Evolutionary conservation across 2,329 filamentous ascomycete genomes (phyloP), one percentile per base, ranked within the genome.

Genomic region (Monilinia aucupariae): DNA sequence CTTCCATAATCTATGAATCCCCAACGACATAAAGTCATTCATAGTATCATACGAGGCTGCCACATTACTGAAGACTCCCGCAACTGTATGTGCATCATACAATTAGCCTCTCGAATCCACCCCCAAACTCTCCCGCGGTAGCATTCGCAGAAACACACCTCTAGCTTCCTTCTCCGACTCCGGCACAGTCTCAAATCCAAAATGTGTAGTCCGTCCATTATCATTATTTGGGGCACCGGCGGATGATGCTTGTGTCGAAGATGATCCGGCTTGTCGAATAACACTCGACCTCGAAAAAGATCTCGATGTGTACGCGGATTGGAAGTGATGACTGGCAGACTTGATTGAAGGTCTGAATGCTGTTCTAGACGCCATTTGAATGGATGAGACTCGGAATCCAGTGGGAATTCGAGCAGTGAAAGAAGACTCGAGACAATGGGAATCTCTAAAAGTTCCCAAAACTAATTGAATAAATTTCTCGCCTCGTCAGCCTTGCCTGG

Each of bases 11-110:
- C 94, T 89, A 76, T 99, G 94, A 78, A 96, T 92, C 62, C 94
- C 94, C 54, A 99, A 85, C 9, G 94, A 97, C 94, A 99, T 99
- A 69, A 97, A 83, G 76, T 99, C 94, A 79, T 99, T 99, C 94
- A 99, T 99, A 66, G 88, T 89, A 77, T 99, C 94, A 78, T 99
- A 99, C 22, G 89, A 72, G 51, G 70, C 87, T 69, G 94, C 94
- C 48, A 99, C 94, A 69, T 89, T 97, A 76, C 91, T 93, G 79
- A 99, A 99, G 64, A 99, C 94, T 49, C 85, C 86, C 65, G 89
- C 79, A 76, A 74, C 72, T 73, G 4, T 15, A n/a, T 73, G 4
- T 15, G 17, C n/a, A 47, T 32, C 37, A 49, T 64, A 67, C 41
- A 67, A 64, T 59, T 54, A 54, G 41, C 20, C 20, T 43, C 27